Percentiles rank a stretch among this genome's conserved stretches.
Conservation (phyloP, 2,329 filamentous ascomycete species). For the Emmonsiellopsis sp. region DNA sequence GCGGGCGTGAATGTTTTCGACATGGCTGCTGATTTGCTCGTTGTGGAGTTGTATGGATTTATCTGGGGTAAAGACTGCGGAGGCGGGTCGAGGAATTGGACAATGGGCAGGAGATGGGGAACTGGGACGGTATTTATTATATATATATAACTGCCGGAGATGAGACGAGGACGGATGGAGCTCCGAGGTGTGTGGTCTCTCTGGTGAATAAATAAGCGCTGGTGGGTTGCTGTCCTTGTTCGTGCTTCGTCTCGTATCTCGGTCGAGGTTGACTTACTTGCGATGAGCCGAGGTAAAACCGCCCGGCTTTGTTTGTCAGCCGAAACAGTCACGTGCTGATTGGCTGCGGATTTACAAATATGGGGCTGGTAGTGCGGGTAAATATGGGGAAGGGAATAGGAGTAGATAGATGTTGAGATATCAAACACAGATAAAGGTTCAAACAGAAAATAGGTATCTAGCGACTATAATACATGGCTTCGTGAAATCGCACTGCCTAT, state of each 20-base stretch:
- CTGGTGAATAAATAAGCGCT: not conserved
- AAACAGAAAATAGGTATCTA: not conserved
- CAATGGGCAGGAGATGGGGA: no score
- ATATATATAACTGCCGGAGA: no score
- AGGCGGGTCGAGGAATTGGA: no score
- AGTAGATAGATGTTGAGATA: not conserved
- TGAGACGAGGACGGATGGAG: no score
- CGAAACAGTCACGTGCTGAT: not conserved
- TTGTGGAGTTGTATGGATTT: not conserved
- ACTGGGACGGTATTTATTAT: no score
- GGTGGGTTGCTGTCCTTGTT: not conserved
- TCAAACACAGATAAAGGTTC: not conserved
- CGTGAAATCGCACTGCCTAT: no score
- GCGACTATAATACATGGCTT: no score
- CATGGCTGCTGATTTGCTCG: conserved; percentile 27
- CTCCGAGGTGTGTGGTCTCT: not conserved
- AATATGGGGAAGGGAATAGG: not conserved
- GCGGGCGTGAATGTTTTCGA: conserved; percentile 49
- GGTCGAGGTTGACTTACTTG: not conserved
- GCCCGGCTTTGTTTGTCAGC: not conserved
- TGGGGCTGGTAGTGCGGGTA: no score
- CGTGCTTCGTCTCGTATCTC: not conserved
- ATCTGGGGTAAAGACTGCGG: no score
- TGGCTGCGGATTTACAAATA: not conserved
- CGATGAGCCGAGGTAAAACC: conserved; percentile 3